phyloP scores from a whole-genome alignment of 176 grass and related monocot genomes.

The Juncus inflexus region DNA sequence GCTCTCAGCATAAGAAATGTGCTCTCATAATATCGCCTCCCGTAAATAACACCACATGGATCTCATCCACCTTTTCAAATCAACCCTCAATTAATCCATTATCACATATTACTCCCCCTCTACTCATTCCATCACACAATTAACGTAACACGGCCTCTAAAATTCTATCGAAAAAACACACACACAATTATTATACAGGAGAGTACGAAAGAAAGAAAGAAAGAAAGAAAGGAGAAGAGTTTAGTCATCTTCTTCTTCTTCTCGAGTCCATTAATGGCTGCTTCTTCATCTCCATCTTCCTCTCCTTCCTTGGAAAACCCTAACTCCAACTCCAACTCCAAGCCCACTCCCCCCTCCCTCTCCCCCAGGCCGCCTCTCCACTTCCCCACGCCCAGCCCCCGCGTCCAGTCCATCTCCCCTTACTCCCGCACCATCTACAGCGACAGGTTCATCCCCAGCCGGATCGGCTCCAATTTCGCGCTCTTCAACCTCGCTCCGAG shows the following conservation, averaged over 20 bases:
- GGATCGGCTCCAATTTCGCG: constrained; percentile 68
- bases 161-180: too few relatives aligned
- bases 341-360: not conserved
- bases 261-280: constrained; percentile 23
- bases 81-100: constrained; percentile 5
- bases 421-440: constrained; percentile 57
- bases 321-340: constrained; percentile 23
- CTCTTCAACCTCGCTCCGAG: constrained; percentile 51
- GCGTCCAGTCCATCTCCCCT: constrained; percentile 29
- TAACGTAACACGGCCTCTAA: too few relatives aligned
- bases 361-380: constrained; percentile 9
- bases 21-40: too few relatives aligned
- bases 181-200: not conserved
- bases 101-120: not conserved
- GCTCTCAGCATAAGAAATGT: too few relatives aligned
- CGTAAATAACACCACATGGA: not conserved
- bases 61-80: constrained; percentile 6
- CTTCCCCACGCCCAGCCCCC: constrained; percentile 16
- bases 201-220: constrained; percentile 14
- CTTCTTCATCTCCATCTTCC: constrained; percentile 13
- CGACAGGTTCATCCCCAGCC: constrained; percentile 89
- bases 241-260: not conserved
- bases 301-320: constrained; percentile 26
- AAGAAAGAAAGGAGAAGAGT: constrained; percentile 8
- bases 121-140: not conserved